Base-by-base conservation (phyloP, 495 filamentous ascomycete species). In the Amphirosellinia nigrospora region DNA sequence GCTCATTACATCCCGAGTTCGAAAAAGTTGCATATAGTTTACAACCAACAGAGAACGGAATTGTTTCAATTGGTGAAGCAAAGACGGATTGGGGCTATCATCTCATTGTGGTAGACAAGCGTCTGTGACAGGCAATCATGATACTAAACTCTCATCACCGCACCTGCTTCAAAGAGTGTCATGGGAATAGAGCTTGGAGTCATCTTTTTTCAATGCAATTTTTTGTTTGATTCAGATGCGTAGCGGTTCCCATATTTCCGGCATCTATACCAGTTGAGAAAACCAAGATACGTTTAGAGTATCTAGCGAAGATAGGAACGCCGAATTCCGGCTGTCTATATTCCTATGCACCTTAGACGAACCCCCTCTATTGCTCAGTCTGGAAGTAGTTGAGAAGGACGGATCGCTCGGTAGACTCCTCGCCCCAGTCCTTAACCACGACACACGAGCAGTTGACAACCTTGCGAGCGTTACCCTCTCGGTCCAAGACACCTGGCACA, bases 371-470 rank as follows among this genome's bases (percentile, higher is more conserved):
- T 77, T 87, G 86, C 82, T 86, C 86, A 79, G 93, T 97, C 86
- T 96, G 91, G 93, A 98, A 98, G 92, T 98, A 98, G 89, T 98
- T 96, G 78, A 98, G 93, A 82, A 98, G 92, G 83, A 98, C 92
- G 77, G 92, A 91, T 77, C 96, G 93, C 89, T 98, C 96, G 84
- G 96, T 94, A 75, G 92, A 95, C 88, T 98, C 96, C 89, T 98
- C 95, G 88, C 96, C 96, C 96, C 96, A 99, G 82, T 99, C 94
- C 86, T 93, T 92, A 73, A 99, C 96, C 64, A 98, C 96, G 77
- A 98, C 96, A 87, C 96, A 98, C 78, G 95, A 98, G 92, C 96
- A 99, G 90, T 99, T 99, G 84, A 99, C 96, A 73, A 99, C 96
- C 89, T 99, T 99, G 83, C 96, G 92, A 71, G 96, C 93, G 84